These are phyloP conservation scores for Groenewaldozyma salmanticensis DNA, from an alignment of 805 yeast genomes.

Conservation along the genomic window DNA sequence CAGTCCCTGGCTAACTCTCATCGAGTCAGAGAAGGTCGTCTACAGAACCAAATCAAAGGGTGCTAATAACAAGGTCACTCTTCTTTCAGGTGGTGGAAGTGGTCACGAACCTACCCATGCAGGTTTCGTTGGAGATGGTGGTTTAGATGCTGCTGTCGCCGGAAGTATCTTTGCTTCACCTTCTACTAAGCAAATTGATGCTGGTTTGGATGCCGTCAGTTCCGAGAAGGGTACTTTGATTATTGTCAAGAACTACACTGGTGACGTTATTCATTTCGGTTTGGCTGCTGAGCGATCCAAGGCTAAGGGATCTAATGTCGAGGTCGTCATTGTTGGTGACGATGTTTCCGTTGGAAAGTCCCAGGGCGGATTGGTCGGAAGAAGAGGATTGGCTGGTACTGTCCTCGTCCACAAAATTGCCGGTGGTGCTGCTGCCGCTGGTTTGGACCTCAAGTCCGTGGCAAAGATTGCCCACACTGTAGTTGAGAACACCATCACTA, in stretches of 20 bases:
- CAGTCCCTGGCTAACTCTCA: constrained; percentile 45
- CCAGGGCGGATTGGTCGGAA: constrained; percentile 85
- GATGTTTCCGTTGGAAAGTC: constrained; percentile 91
- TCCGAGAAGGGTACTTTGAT: constrained; percentile 58
- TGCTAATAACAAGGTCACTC: constrained; percentile 36
- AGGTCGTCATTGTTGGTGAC: constrained; percentile 72
- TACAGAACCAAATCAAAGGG: constrained; percentile 10
- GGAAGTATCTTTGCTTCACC: constrained; percentile 95
- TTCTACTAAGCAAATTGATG: constrained; percentile 74
- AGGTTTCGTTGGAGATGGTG: constrained; percentile 80
- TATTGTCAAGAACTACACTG: constrained; percentile 87
- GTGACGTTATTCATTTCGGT: constrained; percentile 89
- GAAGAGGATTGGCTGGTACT: constrained; percentile 93
- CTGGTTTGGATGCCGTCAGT: constrained; percentile 54
- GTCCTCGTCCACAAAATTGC: constrained; percentile 74
- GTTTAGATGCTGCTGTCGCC: constrained; percentile 78
- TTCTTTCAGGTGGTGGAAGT: constrained; percentile 88
- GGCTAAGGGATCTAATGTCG: constrained; percentile 62
- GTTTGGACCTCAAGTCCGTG: constrained; percentile 42
- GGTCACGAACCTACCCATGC: constrained; percentile 96
- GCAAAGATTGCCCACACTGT: constrained; percentile 50
- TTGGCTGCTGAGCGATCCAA: constrained; percentile 83
- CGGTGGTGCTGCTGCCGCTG: constrained; percentile 53
- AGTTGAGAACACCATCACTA: constrained; percentile 62
- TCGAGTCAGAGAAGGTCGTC: constrained; percentile 38